phyloP scores from a whole-genome alignment of 192 early-diverging fungal species.

The Coemansia reversa region DNA sequence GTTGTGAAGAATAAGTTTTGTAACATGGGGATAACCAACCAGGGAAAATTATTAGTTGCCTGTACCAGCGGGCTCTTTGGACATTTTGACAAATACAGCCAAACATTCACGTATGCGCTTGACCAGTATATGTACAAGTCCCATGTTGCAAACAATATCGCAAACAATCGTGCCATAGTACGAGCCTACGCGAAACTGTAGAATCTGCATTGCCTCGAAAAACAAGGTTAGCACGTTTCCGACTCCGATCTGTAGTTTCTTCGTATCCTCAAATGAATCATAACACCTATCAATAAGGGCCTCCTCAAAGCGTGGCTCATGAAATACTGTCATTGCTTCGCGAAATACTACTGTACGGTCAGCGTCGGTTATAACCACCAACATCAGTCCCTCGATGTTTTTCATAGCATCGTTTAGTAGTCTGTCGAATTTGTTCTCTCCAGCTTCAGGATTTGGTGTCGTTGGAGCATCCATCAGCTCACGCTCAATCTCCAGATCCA shows the following conservation, averaged over 20 bases:
- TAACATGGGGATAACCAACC: not conserved
- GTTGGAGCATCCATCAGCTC: constrained; percentile 22
- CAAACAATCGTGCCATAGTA: constrained; percentile 53
- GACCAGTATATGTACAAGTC: constrained; percentile 46
- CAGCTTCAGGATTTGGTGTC: constrained; percentile 9
- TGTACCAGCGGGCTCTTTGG: constrained; percentile 7
- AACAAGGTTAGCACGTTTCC: constrained; percentile 42
- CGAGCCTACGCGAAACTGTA: constrained; percentile 51
- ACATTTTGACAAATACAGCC: constrained; percentile 29
- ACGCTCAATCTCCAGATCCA: constrained; percentile 37
- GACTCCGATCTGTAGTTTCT: constrained; percentile 41
- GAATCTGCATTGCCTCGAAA: constrained; percentile 44
- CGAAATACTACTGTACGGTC: constrained; percentile 37
- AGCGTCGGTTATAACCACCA: constrained; percentile 40
- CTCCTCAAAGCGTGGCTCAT: constrained; percentile 49
- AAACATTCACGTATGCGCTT: constrained; percentile 41
- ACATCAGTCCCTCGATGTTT: constrained; percentile 46
- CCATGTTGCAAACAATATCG: constrained; percentile 44
- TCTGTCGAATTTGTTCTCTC: constrained; percentile 41
- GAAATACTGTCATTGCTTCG: constrained; percentile 45
- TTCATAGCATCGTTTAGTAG: constrained; percentile 45
- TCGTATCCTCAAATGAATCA: constrained; percentile 51
- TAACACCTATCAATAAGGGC: constrained; percentile 50
- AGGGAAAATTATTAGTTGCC: not conserved
- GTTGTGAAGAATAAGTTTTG: not conserved